A percentile compares a stretch with the other conserved stretches of the same genome.
Conservation (phyloP, 2,329 filamentous ascomycete genomes). For the Penicillium occitanis region DNA sequence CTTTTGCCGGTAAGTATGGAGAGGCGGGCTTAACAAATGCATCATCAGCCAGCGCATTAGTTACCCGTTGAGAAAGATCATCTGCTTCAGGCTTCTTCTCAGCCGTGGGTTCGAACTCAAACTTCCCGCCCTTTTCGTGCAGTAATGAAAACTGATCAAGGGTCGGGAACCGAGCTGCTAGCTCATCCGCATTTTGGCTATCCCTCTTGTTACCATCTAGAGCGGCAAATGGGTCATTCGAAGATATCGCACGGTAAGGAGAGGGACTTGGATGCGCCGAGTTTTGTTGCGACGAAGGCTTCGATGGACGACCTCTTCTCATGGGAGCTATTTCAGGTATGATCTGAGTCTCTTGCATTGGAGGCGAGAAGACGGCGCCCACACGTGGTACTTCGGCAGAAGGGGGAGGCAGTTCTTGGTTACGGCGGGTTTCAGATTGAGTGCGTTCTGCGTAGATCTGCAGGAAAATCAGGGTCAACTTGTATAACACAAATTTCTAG, state of each 20-base stretch:
- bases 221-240: slow-evolving; percentile 85
- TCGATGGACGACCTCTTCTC: slow-evolving; percentile 76
- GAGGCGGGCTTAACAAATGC: slow-evolving; percentile 63
- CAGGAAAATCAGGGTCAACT: background rate
- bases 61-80: slow-evolving; percentile 64
- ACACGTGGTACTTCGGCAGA: slow-evolving; percentile 63
- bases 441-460: slow-evolving; percentile 60
- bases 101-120: slow-evolving; percentile 69
- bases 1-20: slow-evolving; percentile 31
- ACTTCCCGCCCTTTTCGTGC: slow-evolving; percentile 79
- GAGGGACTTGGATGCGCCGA: slow-evolving; percentile 63
- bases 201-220: slow-evolving; percentile 67
- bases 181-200: slow-evolving; percentile 66
- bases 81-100: slow-evolving; percentile 47
- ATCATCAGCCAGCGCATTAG: slow-evolving; percentile 78
- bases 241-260: slow-evolving; percentile 56
- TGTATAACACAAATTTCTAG: background rate
- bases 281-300: slow-evolving; percentile 48
- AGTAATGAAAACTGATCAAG: slow-evolving; percentile 90
- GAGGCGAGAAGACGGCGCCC: slow-evolving; percentile 79
- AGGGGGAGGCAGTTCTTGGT: slow-evolving; percentile 59
- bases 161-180: slow-evolving; percentile 82
- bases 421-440: slow-evolving; percentile 62
- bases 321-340: slow-evolving; percentile 92
- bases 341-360: slow-evolving; percentile 65